Conservation (phyloP, 2,329 filamentous ascomycete genomes). For the Neonectria faginata region DNA sequence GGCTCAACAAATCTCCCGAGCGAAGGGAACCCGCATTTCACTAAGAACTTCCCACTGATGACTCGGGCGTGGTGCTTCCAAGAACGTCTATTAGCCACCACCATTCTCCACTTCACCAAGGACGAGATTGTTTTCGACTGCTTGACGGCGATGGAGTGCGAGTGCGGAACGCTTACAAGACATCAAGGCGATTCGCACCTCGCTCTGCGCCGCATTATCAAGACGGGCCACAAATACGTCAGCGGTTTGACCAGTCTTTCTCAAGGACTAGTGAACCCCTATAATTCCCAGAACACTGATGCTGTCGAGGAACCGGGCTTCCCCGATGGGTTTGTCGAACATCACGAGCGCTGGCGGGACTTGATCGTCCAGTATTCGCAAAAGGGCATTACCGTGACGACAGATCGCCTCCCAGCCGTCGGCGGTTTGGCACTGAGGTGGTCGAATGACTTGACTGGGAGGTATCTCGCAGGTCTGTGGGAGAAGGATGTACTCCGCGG, state of each 20-base stretch:
- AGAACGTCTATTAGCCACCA: conserved; percentile 44
- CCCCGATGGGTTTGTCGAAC: conserved; percentile 23
- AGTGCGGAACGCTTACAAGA: conserved; percentile 39
- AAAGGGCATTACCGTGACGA: conserved; percentile 37
- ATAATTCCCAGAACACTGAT: not conserved
- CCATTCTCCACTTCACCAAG: conserved; percentile 46
- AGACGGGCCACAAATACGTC: conserved; percentile 37
- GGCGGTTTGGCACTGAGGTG: conserved; percentile 42
- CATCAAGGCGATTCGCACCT: conserved; percentile 34
- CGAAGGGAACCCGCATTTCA: too few species aligned
- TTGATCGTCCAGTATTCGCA: conserved; percentile 41
- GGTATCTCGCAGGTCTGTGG: conserved; percentile 45
- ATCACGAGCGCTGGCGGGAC: conserved; percentile 42
- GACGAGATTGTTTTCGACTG: conserved; percentile 45
- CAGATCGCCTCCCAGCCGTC: conserved; percentile 41
- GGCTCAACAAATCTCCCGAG: conserved; percentile 9
- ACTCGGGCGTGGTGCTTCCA: conserved; percentile 48
- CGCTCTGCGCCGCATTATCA: conserved; percentile 37
- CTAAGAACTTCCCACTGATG: conserved; percentile 27
- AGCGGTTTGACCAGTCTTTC: conserved; percentile 21
- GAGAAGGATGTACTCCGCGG: conserved; percentile 33
- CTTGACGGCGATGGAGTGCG: conserved; percentile 38
- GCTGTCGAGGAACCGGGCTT: not conserved
- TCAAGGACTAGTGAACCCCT: not conserved
- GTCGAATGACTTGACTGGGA: conserved; percentile 28